A percentile compares a stretch with the other conserved stretches of the same genome.
Conservation (phyloP, 1,284 basidiomycete genomes). For the Sporisorium reilianum region DNA sequence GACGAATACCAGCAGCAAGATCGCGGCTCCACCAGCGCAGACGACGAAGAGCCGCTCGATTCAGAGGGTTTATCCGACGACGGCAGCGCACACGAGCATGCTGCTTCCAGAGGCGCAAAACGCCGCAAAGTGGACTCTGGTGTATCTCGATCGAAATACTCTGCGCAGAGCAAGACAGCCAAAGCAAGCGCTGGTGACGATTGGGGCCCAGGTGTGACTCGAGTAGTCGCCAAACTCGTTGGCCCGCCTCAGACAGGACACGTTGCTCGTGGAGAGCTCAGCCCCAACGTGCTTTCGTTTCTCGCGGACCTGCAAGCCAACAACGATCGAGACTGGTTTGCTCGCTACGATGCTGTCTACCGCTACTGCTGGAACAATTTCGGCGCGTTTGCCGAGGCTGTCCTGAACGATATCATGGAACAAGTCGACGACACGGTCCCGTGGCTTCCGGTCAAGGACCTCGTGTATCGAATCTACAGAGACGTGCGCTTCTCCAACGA, state of each 20-base stretch:
- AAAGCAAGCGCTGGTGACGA: background rate
- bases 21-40: constrained; percentile 21
- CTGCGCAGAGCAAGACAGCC: background rate
- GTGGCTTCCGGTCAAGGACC: constrained; percentile 84
- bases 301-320: constrained; percentile 76
- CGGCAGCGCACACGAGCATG: constrained; percentile 4
- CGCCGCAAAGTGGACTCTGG: constrained; percentile 14
- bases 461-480: constrained; percentile 76
- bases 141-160: no score
- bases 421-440: constrained; percentile 82
- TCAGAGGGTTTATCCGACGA: constrained; percentile 7
- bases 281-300: constrained; percentile 84
- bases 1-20: constrained; percentile 38
- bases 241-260: constrained; percentile 39
- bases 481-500: constrained; percentile 91
- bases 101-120: constrained; percentile 8
- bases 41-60: constrained; percentile 18
- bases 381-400: constrained; percentile 81
- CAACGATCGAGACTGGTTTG: constrained; percentile 88
- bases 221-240: constrained; percentile 33
- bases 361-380: constrained; percentile 74
- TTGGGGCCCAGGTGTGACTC: constrained; percentile 36
- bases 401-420: constrained; percentile 77
- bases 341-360: constrained; percentile 72
- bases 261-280: constrained; percentile 86